These are phyloP conservation scores for Danielozyma ontarioensis DNA, from an alignment of 805 yeast species.

Conservation along the genomic window DNA sequence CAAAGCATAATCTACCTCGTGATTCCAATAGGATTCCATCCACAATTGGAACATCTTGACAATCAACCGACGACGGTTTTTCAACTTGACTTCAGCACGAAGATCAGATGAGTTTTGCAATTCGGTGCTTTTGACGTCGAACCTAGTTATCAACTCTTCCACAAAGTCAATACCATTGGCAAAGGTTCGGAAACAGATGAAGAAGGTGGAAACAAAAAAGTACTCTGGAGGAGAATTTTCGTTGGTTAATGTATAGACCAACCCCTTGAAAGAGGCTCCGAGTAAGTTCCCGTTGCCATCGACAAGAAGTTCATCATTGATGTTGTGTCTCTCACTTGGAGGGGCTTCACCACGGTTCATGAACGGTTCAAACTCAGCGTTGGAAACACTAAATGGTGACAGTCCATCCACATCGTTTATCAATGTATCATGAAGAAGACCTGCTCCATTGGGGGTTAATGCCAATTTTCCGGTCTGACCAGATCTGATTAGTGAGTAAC, in stretches of 20 bases:
- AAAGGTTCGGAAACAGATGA: constrained; percentile 71
- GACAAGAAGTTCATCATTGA: constrained; percentile 45
- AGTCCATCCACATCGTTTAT: constrained; percentile 20
- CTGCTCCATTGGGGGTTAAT: constrained; percentile 44
- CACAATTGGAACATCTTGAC: constrained; percentile 70
- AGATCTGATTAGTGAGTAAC: constrained; percentile 47
- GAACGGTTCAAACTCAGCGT: constrained; percentile 31
- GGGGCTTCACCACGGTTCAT: no score
- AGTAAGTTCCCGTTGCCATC: constrained; percentile 48
- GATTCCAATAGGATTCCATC: constrained; percentile 89
- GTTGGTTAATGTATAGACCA: constrained; percentile 62
- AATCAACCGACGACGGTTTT: constrained; percentile 61
- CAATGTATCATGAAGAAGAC: constrained; percentile 34
- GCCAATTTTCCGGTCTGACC: constrained; percentile 48
- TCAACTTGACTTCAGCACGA: constrained; percentile 31
- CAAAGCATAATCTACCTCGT: constrained; percentile 50
- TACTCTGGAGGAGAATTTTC: constrained; percentile 61
- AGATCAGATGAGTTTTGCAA: constrained; percentile 14
- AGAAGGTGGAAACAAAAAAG: constrained; percentile 66
- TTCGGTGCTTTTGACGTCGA: constrained; percentile 45
- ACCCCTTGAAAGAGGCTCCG: constrained; percentile 69
- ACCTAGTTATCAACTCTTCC: constrained; percentile 61
- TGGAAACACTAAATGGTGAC: constrained; percentile 28
- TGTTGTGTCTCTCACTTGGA: constrained; percentile 5
- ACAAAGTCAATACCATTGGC: constrained; percentile 62